These are phyloP conservation scores for Toxoplasma gondii DNA, from an alignment of 169 alveolate species.

Conservation along the genomic window DNA sequence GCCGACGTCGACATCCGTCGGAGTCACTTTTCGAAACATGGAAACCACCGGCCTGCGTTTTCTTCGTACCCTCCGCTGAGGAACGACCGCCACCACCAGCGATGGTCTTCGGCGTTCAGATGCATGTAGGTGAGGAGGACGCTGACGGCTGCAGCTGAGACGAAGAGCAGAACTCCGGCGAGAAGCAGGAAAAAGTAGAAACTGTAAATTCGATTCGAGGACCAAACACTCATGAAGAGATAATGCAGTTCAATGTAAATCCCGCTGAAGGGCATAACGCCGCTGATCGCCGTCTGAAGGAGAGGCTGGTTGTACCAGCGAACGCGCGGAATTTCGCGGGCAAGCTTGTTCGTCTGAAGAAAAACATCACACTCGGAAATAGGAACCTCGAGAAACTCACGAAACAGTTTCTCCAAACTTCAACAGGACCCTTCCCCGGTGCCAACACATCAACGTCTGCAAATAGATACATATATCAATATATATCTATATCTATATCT, in stretches of 20 bases:
- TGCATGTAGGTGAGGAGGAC: conserved; percentile 57
- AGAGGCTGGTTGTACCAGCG: conserved; percentile 36
- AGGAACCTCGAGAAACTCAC: background rate
- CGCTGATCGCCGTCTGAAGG: background rate
- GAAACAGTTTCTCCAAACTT: background rate
- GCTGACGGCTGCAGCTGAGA: conserved; percentile 55
- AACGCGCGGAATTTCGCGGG: conserved; percentile 38
- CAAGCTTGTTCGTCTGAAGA: conserved; percentile 38
- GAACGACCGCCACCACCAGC: conserved; percentile 70
- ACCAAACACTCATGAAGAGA: conserved; percentile 50
- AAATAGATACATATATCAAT: no score
- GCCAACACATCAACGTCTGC: no score
- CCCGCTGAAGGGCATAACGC: conserved; percentile 48
- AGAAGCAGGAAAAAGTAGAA: conserved; percentile 49
- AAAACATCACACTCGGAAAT: background rate
- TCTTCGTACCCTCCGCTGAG: conserved; percentile 28
- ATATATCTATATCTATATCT: no score
- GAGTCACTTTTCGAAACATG: background rate
- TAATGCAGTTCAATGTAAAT: conserved; percentile 59
- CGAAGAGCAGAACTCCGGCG: conserved; percentile 47
- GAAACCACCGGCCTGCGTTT: background rate
- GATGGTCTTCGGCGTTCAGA: conserved; percentile 58
- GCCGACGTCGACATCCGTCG: background rate
- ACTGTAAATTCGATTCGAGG: conserved; percentile 13
- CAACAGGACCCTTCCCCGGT: no score